Base-by-base conservation (phyloP, 2,329 filamentous ascomycete genomes). In the Penicillium vulpinum region DNA sequence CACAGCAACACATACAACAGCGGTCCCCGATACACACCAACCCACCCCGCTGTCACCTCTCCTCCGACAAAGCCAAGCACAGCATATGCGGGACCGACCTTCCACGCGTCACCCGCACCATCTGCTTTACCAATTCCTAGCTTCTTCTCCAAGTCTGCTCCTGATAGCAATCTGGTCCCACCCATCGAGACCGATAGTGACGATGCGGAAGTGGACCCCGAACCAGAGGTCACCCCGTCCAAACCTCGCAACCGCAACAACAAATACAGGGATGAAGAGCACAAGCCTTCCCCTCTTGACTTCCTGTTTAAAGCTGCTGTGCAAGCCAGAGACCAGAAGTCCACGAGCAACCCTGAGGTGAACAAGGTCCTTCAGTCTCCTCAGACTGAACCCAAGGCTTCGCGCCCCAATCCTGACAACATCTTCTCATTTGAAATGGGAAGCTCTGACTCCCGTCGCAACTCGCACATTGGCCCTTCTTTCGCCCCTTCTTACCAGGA, bases 61-160 rank as follows among this genome's bases (percentile, higher is more conserved):
- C 73, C 75, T 47, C 76, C 76, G 13, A 35, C 67, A 40, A 75
- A 73, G 48, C 71, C 75, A 48, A 73, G 70, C 47, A 62, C 73
- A 13, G 73, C 74, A 44, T 99, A 96, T 76, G 94, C 94, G 38
- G 94, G 93, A 15, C 89, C 93, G 33, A 95, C 92, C 5, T 99
- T 97, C 73, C 92, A 97, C 74, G 90, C 92, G 39, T 97, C 94
- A 9, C 94, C 94, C 21, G 93, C 92, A 2, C 89, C 94, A 0
- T 95, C 92, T 9, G 87, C 91, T 24, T 81, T 99, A 31, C 94
- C 94, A 0, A 89, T 97, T 57, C 94, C 94, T 11, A 95, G 89
- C 69, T 96, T 97, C 73, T 85, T 89, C 60, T 88, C 89, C 28
- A 92, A 89, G 67, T 87, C 90, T 0, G 81, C 90, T 13, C 87